Conservation (phyloP, 495 filamentous ascomycete genomes). For the Evansstolkia leycettana region DNA sequence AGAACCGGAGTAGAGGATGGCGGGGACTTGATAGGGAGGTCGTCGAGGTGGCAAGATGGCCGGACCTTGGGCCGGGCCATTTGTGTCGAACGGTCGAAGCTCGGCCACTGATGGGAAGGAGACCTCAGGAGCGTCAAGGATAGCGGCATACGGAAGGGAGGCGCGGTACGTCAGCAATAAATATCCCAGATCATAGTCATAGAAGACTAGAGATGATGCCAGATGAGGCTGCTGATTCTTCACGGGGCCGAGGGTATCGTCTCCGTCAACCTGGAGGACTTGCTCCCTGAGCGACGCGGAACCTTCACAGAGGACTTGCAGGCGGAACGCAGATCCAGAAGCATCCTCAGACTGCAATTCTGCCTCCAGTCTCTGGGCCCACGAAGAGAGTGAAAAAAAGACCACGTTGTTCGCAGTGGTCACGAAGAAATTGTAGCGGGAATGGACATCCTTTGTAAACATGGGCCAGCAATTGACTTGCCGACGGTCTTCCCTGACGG, state of each 20-base stretch:
- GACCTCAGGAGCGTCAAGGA: constrained; percentile 52
- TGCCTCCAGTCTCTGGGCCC: constrained; percentile 63
- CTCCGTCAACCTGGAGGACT: constrained; percentile 41
- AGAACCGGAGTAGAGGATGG: constrained; percentile 46
- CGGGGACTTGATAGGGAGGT: constrained; percentile 57
- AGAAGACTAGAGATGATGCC: constrained; percentile 51
- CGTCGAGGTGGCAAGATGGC: constrained; percentile 33
- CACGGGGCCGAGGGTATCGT: constrained; percentile 16
- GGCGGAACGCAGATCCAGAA: constrained; percentile 58
- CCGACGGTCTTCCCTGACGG: constrained; percentile 37
- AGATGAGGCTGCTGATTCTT: constrained; percentile 28
- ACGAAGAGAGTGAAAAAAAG: constrained; percentile 58
- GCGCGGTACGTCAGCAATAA: constrained; percentile 60
- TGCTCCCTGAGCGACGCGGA: constrained; percentile 47
- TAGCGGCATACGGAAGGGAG: constrained; percentile 48
- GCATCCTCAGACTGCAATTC: constrained; percentile 56
- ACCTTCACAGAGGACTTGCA: constrained; percentile 55
- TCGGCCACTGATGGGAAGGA: constrained; percentile 18
- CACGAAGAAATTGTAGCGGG: constrained; percentile 67
- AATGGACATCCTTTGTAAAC: constrained; percentile 60
- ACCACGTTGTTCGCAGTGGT: constrained; percentile 60
- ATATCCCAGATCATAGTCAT: constrained; percentile 66
- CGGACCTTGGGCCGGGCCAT: constrained; percentile 9
- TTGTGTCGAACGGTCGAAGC: constrained; percentile 18
- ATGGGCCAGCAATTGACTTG: constrained; percentile 50